These are phyloP conservation scores for Paxillus involutus DNA, from an alignment of 768 basidiomycete species.

Conservation along the genomic window DNA sequence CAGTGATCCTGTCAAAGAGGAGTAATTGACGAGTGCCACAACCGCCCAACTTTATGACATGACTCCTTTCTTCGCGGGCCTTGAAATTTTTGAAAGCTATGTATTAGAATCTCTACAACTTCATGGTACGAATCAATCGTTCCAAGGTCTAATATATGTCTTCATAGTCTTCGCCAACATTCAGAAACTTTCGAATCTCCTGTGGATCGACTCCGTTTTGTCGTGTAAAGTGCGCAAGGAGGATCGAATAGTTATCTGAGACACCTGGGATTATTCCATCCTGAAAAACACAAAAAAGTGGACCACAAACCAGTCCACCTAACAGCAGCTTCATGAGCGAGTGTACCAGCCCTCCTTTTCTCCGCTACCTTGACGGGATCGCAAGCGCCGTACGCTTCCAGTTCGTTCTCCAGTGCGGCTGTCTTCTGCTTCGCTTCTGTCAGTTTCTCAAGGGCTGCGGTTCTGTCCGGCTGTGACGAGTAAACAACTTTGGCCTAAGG, in stretches of 20 bases:
- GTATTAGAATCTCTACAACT: too few relatives aligned
- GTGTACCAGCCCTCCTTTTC: constrained; percentile 64
- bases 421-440: constrained; percentile 48
- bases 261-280: constrained; percentile 1
- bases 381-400: constrained; percentile 76
- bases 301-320: constrained; percentile 82
- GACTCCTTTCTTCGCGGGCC: too few relatives aligned
- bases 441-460: constrained; percentile 51
- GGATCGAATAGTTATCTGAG: constrained; percentile 68
- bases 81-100: too few relatives aligned
- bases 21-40: too few relatives aligned
- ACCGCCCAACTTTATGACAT: too few relatives aligned
- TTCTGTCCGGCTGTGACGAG: constrained; percentile 52
- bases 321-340: constrained; percentile 81
- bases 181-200: constrained; percentile 68
- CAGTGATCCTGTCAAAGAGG: too few relatives aligned
- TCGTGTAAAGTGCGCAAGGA: constrained; percentile 65
- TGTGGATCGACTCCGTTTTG: constrained; percentile 56
- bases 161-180: constrained; percentile 73
- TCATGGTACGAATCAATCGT: neutral
- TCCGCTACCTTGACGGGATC: constrained; percentile 83
- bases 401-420: constrained; percentile 58
- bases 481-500: neutral
- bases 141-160: constrained; percentile 50
- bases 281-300: too few relatives aligned